Percentiles rank a stretch among this genome's conserved stretches.
These are phyloP conservation scores for Taxillus chinensis DNA, from an alignment of 164 flowering plant genomes.

Conservation along the genomic window DNA sequence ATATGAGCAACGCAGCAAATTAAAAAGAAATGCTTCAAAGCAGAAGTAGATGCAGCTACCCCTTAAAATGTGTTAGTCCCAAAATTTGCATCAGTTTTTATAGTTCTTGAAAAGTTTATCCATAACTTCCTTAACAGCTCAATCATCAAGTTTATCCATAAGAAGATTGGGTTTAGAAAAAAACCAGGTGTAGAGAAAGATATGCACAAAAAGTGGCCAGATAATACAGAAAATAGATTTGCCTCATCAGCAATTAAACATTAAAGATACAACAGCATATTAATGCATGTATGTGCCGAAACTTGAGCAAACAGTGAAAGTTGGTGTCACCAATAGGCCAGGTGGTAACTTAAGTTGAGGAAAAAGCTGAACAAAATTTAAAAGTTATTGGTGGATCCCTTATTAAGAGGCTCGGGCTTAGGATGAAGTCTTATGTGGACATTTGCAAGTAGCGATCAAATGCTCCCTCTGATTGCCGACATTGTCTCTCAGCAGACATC, in stretches of 20 bases:
- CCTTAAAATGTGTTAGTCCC: slow-evolving; percentile 87
- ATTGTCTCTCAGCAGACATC: slow-evolving; percentile 66
- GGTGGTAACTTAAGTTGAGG: neutral
- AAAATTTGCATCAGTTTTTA: slow-evolving; percentile 95
- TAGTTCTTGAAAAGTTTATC: slow-evolving; percentile 84
- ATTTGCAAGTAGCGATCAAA: slow-evolving; percentile 78
- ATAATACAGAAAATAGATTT: too few relatives aligned
- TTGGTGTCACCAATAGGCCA: too few relatives aligned
- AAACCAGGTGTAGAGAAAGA: neutral
- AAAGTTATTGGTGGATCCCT: slow-evolving; percentile 27
- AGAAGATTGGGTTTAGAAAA: slow-evolving; percentile 3
- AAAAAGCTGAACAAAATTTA: neutral
- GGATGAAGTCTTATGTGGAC: slow-evolving; percentile 78
- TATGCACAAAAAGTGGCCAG: too few relatives aligned
- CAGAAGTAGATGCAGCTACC: slow-evolving; percentile 29
- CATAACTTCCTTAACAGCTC: slow-evolving; percentile 90
- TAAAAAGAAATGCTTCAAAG: neutral
- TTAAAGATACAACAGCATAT: too few relatives aligned
- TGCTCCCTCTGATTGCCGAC: slow-evolving; percentile 97
- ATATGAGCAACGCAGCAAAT: neutral
- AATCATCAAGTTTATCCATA: slow-evolving; percentile 86
- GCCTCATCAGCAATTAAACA: too few relatives aligned
- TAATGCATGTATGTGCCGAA: too few relatives aligned
- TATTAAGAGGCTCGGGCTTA: slow-evolving; percentile 86
- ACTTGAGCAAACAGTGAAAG: too few relatives aligned